phyloP scores from a whole-genome alignment of 2,329 filamentous ascomycete species.

The Trichoderma polysporum region DNA sequence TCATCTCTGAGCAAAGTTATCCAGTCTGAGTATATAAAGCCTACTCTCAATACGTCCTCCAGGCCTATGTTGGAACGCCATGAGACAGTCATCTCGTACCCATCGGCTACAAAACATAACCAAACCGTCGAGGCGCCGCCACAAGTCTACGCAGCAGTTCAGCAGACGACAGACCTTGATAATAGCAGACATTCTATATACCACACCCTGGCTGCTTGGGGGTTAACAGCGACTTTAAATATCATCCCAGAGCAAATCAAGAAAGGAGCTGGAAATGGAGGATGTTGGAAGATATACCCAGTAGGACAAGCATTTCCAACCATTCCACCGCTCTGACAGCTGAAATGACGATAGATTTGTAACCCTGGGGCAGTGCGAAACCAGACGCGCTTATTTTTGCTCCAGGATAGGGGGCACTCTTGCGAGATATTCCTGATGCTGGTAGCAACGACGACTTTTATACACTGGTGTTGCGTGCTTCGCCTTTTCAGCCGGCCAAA shows the following conservation, averaged over 20 bases:
- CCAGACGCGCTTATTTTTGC: neutral
- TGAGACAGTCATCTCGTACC: neutral
- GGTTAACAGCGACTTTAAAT: constrained; percentile 12
- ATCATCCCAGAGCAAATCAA: constrained; percentile 4
- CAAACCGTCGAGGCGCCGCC: neutral
- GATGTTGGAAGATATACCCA: constrained; percentile 11
- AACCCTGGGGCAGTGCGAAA: neutral
- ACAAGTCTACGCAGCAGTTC: neutral
- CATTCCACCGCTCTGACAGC: neutral
- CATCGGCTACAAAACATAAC: neutral
- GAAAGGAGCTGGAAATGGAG: neutral
- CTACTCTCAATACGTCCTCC: neutral
- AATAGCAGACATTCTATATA: neutral
- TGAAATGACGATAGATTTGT: constrained; percentile 6
- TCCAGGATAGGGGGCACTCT: neutral
- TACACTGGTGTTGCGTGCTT: constrained; percentile 15
- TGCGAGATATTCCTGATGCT: constrained; percentile 11
- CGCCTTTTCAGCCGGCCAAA: constrained; percentile 10
- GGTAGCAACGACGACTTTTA: constrained; percentile 1
- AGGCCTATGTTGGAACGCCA: constrained; percentile 13
- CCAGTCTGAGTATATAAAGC: neutral
- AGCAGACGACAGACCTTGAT: neutral
- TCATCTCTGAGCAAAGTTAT: neutral
- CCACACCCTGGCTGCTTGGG: constrained; percentile 14
- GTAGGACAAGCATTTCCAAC: neutral